Evolutionary conservation across 768 basidiomycete species (phyloP).

Genomic region (Termitomyces sp.): DNA sequence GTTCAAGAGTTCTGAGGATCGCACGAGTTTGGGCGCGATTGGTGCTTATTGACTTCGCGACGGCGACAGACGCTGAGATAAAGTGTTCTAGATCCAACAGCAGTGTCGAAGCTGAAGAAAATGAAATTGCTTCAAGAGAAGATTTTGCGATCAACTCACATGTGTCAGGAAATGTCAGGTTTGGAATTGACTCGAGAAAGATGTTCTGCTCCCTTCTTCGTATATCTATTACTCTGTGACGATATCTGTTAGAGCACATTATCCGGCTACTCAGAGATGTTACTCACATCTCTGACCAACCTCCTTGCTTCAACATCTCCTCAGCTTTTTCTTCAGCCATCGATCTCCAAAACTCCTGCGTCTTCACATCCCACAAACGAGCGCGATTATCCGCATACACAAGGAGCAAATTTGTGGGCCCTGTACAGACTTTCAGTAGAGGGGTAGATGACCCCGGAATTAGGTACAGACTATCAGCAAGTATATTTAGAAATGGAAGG

Average conservation of each 20-base stretch:
- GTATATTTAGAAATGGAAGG: background rate
- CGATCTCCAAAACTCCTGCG: constrained; percentile 80
- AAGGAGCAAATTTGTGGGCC: constrained; percentile 66
- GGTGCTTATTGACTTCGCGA: constrained; percentile 48
- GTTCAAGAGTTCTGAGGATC: constrained; percentile 43
- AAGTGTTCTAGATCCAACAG: constrained; percentile 47
- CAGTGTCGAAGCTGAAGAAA: constrained; percentile 42
- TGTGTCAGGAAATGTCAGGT: background rate
- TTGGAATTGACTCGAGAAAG: background rate
- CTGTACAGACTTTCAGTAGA: constrained; percentile 56
- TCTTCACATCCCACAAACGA: constrained; percentile 82
- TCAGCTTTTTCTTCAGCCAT: constrained; percentile 72
- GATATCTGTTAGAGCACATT: background rate
- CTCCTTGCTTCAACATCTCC: constrained; percentile 64
- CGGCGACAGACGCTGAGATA: constrained; percentile 39
- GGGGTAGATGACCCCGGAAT: constrained; percentile 79
- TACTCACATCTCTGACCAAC: constrained; percentile 70
- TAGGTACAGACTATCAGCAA: constrained; percentile 54
- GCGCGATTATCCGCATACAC: constrained; percentile 73
- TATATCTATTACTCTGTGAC: constrained; percentile 5
- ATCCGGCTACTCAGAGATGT: background rate
- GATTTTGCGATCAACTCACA: background rate
- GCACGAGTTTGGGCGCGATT: constrained; percentile 34
- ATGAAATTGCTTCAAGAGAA: background rate
- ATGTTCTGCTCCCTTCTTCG: background rate